Percentiles rank a stretch among this genome's conserved stretches.
Conservation (phyloP, 345 rosid species). For the Anacardium occidentale region DNA sequence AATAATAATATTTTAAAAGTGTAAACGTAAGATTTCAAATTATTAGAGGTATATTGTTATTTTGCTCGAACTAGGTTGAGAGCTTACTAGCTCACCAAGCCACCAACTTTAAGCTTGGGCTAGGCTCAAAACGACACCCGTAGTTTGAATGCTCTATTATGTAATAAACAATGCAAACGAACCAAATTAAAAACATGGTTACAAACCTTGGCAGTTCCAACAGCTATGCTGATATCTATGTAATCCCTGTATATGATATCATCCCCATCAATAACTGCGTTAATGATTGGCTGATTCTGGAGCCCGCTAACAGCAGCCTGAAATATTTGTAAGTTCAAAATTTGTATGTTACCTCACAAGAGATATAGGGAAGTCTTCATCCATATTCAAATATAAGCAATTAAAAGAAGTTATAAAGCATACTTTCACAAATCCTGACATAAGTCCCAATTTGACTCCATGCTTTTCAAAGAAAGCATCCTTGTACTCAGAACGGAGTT, state of each 20-base stretch:
- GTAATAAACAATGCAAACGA: background rate
- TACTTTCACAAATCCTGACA: slow-evolving; percentile 99
- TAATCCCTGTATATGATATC: slow-evolving; percentile 97
- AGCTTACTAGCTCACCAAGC: slow-evolving; percentile 24
- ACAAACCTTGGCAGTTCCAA: slow-evolving; percentile 62
- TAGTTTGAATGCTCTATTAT: too few species aligned
- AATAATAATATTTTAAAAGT: too few species aligned
- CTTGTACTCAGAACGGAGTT: slow-evolving; percentile 93
- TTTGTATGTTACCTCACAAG: background rate
- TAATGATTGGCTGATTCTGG: slow-evolving; percentile 90
- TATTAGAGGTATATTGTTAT: too few species aligned
- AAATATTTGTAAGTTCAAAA: slow-evolving; percentile 20
- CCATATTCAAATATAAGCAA: background rate
- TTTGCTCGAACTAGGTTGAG: too few species aligned
- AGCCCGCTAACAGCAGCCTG: slow-evolving; percentile 99
- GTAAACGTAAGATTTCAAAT: too few species aligned
- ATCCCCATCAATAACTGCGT: slow-evolving; percentile 98
- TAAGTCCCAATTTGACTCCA: slow-evolving; percentile 94
- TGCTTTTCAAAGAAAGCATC: slow-evolving; percentile 95
- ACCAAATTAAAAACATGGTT: slow-evolving; percentile 1
- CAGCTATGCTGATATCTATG: slow-evolving; percentile 86
- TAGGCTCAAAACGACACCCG: too few species aligned
- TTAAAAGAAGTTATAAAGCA: slow-evolving; percentile 7
- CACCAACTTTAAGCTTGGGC: background rate
- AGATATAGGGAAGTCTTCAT: background rate